Base-by-base conservation (phyloP, 768 basidiomycete species). In the Lactifluus echinatus region DNA sequence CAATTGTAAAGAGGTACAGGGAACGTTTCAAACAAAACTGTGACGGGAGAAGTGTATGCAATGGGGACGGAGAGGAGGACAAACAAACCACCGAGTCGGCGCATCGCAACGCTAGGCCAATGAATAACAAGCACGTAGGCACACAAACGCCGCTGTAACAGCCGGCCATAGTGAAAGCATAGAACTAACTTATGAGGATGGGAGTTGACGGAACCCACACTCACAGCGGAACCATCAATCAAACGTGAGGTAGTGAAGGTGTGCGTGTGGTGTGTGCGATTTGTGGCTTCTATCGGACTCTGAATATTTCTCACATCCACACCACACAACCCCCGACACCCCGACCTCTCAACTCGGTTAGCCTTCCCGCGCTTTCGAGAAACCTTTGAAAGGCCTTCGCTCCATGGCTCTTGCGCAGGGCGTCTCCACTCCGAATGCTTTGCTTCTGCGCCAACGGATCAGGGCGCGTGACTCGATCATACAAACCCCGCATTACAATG, bases 231-330 rank as follows among this genome's bases (percentile, higher is more conserved):
- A n/a, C n/a, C n/a, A n/a, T n/a, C n/a, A n/a, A n/a, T n/a, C n/a
- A n/a, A 6, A 17, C 4, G 15, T 28, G 36, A 26, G 43, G 23
- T 44, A n/a, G 43, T 21, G 42, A 4, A 4, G 40, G 40, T 21
- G 6, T 36, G 17, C 8, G 10, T 5, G 31, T 31, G 10, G 5
- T n/a, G 4, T 46, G 26, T 40, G 48, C n/a, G 10, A 29, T 12
- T 45, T 37, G 50, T 51, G 53, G 44, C 53, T 54, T 55, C 44
- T 37, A 28, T 54, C 54, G 54, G 54, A 55, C 46, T 55, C 48
- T 55, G 21, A 48, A 55, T 12, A 24, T 28, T 28, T 24, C 46
- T 42, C 40, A n/a, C n/a, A n/a, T n/a, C n/a, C n/a, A n/a, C n/a
- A n/a, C 40, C 40, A 23, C 40, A 21, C 34, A 34, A 8, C 34